Base-by-base conservation (phyloP, 2,329 filamentous ascomycete species). In the Hirsutella thompsonii region DNA sequence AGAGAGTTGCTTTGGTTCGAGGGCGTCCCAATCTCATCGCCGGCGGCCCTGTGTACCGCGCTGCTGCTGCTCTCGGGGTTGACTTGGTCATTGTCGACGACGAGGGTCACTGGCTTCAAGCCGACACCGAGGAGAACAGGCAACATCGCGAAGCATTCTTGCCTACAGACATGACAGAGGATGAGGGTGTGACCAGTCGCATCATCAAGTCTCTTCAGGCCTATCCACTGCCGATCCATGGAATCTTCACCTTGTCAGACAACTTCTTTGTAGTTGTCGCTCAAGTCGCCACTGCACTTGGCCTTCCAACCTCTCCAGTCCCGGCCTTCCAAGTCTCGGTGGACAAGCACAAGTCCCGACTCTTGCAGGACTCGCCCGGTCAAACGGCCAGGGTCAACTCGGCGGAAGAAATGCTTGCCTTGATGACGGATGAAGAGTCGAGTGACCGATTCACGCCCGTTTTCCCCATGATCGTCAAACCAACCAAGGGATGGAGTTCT, bases 401-500 rank as follows among this genome's bases (percentile, higher is more conserved):
- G 28, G 19, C 21, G 4, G 14, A 21, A 1, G 28, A 39, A 29
- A 26, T 39, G 5, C 13, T 20, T 4, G 14, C 14, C 4, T 29
- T 23, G 1, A 20, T 39, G 19, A 9, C 8, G 9, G 34, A 36
- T 5, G 13, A 16, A 8, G 4, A 30, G 26, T 8, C 23, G 23
- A 29, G 5, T 14, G n/a, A 14, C 30, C 30, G 5, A 26, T 39
- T 39, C 9, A 14, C 11, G 3, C 37, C 37, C 2, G 8, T 13
- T 6, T 39, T 32, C 29, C 37, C 37, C 11, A 20, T 39, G 16
- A 39, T 34, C 20, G 37, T 39, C 28, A 39, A 39, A 19, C 37
- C 37, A 4, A 34, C 28, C 18, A 39, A 39, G 28, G 37, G 29
- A 10, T 39, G 28, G 37, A 20, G 26, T 3, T 39, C 37, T 13